phyloP scores from a whole-genome alignment of 257 asterid species.

The Solanum pinnatisectum region DNA sequence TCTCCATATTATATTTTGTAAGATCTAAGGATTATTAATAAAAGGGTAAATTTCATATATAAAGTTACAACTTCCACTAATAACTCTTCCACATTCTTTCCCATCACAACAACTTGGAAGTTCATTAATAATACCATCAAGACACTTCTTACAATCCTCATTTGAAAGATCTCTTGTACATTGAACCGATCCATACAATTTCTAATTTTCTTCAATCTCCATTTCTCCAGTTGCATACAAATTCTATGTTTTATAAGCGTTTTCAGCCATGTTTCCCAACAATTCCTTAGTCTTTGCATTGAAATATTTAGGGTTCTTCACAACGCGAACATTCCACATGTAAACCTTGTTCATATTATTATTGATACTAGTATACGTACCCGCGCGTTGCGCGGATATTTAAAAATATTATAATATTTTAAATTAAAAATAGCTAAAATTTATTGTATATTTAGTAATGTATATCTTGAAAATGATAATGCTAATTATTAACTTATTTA shows the following conservation, averaged over 20 bases:
- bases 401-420: no score
- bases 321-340: slow-evolving; percentile 11
- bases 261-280: not conserved
- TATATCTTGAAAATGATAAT: no score
- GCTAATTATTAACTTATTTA: no score
- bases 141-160: slow-evolving; percentile 28
- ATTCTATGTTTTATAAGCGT: not conserved
- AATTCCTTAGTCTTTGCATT: slow-evolving; percentile 7
- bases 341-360: slow-evolving; percentile 8
- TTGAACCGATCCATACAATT: slow-evolving; percentile 29
- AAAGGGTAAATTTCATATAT: slow-evolving; percentile 40
- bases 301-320: not conserved
- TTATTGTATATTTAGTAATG: no score
- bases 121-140: slow-evolving; percentile 21
- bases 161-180: slow-evolving; percentile 31
- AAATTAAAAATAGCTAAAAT: no score
- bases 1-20: not conserved
- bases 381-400: no score
- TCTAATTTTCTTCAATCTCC: not conserved
- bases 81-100: slow-evolving; percentile 32
- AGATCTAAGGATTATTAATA: not conserved
- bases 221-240: slow-evolving; percentile 20
- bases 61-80: slow-evolving; percentile 36
- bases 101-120: slow-evolving; percentile 26
- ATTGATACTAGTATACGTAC: no score